Evolutionary conservation across 73 alveolate species (phyloP), one percentile per base, ranked within the genome.

Genomic region (Paramecium sexaurelia): DNA sequence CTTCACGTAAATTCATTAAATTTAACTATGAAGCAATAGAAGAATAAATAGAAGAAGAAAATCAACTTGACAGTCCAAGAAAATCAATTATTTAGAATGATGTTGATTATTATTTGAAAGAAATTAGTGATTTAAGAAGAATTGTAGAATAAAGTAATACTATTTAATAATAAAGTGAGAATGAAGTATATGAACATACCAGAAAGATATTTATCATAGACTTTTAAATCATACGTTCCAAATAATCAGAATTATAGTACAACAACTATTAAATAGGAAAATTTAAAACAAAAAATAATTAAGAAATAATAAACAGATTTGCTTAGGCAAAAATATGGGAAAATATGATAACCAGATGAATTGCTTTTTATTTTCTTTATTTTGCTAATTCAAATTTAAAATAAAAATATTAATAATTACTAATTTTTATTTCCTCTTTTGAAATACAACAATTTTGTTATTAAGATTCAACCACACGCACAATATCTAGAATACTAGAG

Each of bases 111-210:
- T 33, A 37, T 71, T 71, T 71, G 26, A 22, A 11, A 27, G 86
- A 71, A 37, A 71, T 71, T 27, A 27, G 55, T 15, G 86, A 71
- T n/a, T 71, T 71, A 36, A 29, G 86, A 22, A 71, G 35, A 33
- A 71, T 71, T 32, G 86, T 71, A 35, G 86, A 71, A 33, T 33
- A 71, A 71, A 71, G 86, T 71, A 33, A 35, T n/a, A 19, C 7
- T 20, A 11, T 71, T 36, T 36, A 37, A 33, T 71, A 71, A 27
- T 71, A 7, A 27, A 71, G 86, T 71, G 86, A 32, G 86, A 35
- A 71, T 71, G 57, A 71, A 71, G 32, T 71, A 71, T 5, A 71
- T 71, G 83, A 61, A 61, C 43, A 61, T 61, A 29, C 83, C 83
- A 0, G 41, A 61, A 61, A 61, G 26, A 24, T 61, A 61, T 32